Evolutionary conservation across 371 early-diverging fungal genomes (phyloP), one percentile per base, ranked within the genome.

Genomic region (Dipsacomyces acuminosporus): DNA sequence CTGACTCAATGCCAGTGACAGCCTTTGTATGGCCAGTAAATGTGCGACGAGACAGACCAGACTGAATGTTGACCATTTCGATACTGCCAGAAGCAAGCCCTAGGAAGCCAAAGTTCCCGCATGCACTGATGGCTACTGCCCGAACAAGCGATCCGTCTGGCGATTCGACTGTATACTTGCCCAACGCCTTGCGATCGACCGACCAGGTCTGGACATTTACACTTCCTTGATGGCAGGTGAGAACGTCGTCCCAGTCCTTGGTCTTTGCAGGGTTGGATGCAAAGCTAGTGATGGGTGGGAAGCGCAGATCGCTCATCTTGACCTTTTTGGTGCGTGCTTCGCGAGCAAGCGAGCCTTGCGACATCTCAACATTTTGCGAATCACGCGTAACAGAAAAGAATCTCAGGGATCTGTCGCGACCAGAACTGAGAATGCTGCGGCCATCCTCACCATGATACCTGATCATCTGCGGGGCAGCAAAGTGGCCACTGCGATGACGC

Each of bases 51-150:
- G 79, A 74, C 41, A 82, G 45, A 13, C 95, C 96, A 20, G 95
- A 94, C 61, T 98, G 98, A 82, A 96, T 76, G 78, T 94, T 96
- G 80, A 79, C 91, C 86, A 89, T 86, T 45, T 92, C 91, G 41
- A 96, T 77, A 14, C 59, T 58, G 45, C 96, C 98, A 21, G 72
- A 65, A 2, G 81, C 75, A 20, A 87, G 79, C 2, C 96, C 98
- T 8, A 93, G 64, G 49, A 91, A 82, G 4, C 85, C 91, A 82
- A 87, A 96, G 73, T 94, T 92, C 45, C 97, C 97, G 57, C 96
- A 96, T 1, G 82, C 73, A 56, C 89, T 91, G 47, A 98, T 76
- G 4, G 82, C 79, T 8, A 88, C 88, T 1, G 84, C 63, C 71
- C 84, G 87, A 35, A 86, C 80, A 0, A 81, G 54, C n/a, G 81